Evolutionary conservation across 1,139 yeast species (phyloP).

Genomic region (Debaryomyces subglobosus): DNA sequence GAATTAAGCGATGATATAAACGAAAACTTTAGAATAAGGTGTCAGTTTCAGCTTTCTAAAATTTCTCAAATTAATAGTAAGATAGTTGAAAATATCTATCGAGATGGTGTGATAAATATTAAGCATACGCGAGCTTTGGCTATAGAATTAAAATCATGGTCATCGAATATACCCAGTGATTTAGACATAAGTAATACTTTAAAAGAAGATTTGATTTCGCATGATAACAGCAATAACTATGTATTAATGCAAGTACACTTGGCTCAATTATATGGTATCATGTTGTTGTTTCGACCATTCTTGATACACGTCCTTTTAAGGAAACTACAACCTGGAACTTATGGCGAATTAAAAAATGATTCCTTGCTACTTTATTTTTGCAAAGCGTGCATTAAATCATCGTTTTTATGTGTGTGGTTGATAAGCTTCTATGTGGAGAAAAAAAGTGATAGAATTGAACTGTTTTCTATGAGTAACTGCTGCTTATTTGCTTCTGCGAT

Average conservation of each 20-base stretch:
- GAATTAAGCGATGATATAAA: slow-evolving; percentile 8
- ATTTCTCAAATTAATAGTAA: slow-evolving; percentile 30
- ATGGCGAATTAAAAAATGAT: slow-evolving; percentile 8
- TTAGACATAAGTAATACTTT: slow-evolving; percentile 27
- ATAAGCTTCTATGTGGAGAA: slow-evolving; percentile 21
- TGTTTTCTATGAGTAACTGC: slow-evolving; percentile 15
- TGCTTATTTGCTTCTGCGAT: slow-evolving; percentile 14
- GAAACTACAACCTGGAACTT: slow-evolving; percentile 13
- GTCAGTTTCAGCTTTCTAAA: slow-evolving; percentile 20
- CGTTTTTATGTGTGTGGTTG: slow-evolving; percentile 37
- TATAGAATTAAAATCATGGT: slow-evolving; percentile 43
- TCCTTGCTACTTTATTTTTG: slow-evolving; percentile 21
- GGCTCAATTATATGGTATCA: slow-evolving; percentile 42
- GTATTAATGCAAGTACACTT: slow-evolving; percentile 38
- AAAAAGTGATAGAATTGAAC: slow-evolving; percentile 14
- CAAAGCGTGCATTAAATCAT: slow-evolving; percentile 40
- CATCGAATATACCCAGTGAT: slow-evolving; percentile 31
- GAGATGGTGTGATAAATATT: slow-evolving; percentile 37
- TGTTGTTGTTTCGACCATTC: slow-evolving; percentile 49
- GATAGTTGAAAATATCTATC: slow-evolving; percentile 38
- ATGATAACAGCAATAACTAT: slow-evolving; percentile 23
- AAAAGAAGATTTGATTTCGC: slow-evolving; percentile 15
- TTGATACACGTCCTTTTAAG: slow-evolving; percentile 32
- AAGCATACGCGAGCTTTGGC: slow-evolving; percentile 40
- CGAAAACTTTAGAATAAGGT: slow-evolving; percentile 14